Percentiles rank a stretch among this genome's conserved stretches.
These are phyloP conservation scores for Fonsecaea multimorphosa DNA, from an alignment of 2,329 filamentous ascomycete species.

Conservation along the genomic window DNA sequence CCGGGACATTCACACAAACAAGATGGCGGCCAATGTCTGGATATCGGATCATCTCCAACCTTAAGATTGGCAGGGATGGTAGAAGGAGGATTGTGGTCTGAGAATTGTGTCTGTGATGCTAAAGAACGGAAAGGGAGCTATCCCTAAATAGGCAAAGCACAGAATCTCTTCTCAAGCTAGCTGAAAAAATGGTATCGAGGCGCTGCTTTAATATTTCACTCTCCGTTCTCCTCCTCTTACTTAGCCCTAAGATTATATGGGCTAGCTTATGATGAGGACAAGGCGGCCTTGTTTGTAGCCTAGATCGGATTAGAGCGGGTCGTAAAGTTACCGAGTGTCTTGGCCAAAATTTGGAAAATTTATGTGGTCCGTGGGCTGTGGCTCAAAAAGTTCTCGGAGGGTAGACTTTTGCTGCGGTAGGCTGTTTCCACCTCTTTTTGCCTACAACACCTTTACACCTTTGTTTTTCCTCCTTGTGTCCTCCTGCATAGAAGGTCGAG, in stretches of 20 bases:
- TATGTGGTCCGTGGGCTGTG: conserved; percentile 18
- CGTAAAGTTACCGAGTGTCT: conserved; percentile 5
- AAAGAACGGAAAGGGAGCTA: too few species aligned
- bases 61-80: background rate
- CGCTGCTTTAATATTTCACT: background rate
- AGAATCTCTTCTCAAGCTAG: background rate
- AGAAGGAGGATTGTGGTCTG: background rate
- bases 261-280: background rate
- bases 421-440: conserved; percentile 1
- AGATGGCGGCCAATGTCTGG: background rate
- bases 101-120: too few species aligned
- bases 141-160: background rate
- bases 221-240: too few species aligned
- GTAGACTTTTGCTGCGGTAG: conserved; percentile 1
- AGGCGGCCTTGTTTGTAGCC: background rate
- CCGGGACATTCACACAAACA: background rate
- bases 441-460: conserved; percentile 6
- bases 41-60: background rate
- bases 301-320: background rate
- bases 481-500: conserved; percentile 9
- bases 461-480: conserved; percentile 7
- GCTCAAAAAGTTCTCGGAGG: conserved; percentile 21
- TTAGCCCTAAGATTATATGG: background rate
- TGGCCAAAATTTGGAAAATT: conserved; percentile 25
- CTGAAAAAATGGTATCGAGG: background rate